A percentile compares a stretch with the other conserved stretches of the same genome.
Conservation (phyloP, 2,329 filamentous ascomycete genomes). For the Colletotrichum orbiculare region DNA sequence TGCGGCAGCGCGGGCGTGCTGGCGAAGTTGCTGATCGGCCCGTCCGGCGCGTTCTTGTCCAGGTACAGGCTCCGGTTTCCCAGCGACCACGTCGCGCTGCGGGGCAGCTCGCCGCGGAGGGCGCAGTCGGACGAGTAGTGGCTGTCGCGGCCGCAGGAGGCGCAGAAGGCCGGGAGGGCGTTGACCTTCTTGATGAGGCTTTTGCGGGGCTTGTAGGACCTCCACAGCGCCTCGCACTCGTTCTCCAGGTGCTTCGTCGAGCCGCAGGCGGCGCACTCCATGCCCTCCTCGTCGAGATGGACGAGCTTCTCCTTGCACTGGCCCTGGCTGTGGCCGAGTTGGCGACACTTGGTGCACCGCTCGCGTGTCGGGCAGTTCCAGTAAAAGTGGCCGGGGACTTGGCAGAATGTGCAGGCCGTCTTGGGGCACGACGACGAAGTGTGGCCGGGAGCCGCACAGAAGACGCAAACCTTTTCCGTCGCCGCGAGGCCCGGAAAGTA, state of each 20-base stretch:
- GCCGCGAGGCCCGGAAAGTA: slow-evolving; percentile 64
- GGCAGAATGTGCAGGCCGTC: slow-evolving; percentile 61
- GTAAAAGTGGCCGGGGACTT: slow-evolving; percentile 56
- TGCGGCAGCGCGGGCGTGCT: slow-evolving; percentile 40
- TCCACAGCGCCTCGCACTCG: slow-evolving; percentile 71
- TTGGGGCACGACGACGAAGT: slow-evolving; percentile 55
- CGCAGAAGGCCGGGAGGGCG: slow-evolving; percentile 64
- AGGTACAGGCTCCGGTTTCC: slow-evolving; percentile 61
- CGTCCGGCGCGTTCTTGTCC: slow-evolving; percentile 54
- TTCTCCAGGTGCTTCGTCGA: slow-evolving; percentile 67
- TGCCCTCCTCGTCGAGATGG: slow-evolving; percentile 61
- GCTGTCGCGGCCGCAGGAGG: slow-evolving; percentile 62
- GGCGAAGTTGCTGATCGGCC: slow-evolving; percentile 50
- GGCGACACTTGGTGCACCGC: slow-evolving; percentile 69
- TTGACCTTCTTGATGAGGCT: slow-evolving; percentile 59
- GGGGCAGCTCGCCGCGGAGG: slow-evolving; percentile 35
- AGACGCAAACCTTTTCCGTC: slow-evolving; percentile 59
- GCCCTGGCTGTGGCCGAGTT: slow-evolving; percentile 66
- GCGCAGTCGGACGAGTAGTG: slow-evolving; percentile 70
- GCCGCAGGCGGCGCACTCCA: slow-evolving; percentile 71
- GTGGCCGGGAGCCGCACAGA: slow-evolving; percentile 63
- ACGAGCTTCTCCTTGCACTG: slow-evolving; percentile 68
- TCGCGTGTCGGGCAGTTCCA: slow-evolving; percentile 61
- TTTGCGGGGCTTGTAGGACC: slow-evolving; percentile 59
- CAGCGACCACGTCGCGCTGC: slow-evolving; percentile 63